Evolutionary conservation across 78 protist species (phyloP).

Genomic region (Ministeria vibrans): DNA sequence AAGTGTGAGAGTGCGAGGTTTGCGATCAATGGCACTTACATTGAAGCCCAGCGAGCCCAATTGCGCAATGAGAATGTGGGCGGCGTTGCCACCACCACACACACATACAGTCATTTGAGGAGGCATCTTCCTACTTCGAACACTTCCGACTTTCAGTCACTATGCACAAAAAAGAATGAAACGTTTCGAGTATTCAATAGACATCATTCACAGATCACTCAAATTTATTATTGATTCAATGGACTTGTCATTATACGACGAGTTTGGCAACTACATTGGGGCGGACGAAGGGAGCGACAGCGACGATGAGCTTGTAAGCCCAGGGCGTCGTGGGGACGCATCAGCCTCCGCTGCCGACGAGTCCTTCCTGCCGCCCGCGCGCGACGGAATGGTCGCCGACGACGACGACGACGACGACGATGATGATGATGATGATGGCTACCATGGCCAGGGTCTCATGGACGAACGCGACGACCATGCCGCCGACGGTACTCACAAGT

Average conservation of each 20-base stretch:
- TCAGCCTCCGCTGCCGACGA: background rate
- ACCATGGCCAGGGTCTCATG: constrained; percentile 28
- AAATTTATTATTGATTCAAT: background rate
- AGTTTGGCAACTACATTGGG: constrained; percentile 96
- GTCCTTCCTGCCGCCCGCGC: background rate
- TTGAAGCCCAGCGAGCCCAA: background rate
- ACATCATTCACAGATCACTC: background rate
- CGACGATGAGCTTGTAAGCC: background rate
- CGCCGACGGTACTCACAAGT: no score
- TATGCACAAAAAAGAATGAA: background rate
- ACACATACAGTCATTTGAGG: background rate
- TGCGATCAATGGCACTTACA: background rate
- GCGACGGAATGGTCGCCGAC: background rate
- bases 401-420: constrained; percentile 8
- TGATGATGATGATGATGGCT: constrained; percentile 32
- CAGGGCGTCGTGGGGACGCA: background rate
- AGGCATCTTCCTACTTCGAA: background rate
- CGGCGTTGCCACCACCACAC: background rate
- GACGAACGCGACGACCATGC: background rate
- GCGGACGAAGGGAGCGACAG: constrained; percentile 24
- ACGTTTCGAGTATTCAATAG: background rate
- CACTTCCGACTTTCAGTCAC: background rate
- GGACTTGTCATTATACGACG: constrained; percentile 62
- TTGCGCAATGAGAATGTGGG: background rate
- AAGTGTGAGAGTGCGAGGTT: background rate